These are phyloP conservation scores for Diaporthe humulicola DNA, from an alignment of 2,329 filamentous ascomycete species.

Conservation along the genomic window DNA sequence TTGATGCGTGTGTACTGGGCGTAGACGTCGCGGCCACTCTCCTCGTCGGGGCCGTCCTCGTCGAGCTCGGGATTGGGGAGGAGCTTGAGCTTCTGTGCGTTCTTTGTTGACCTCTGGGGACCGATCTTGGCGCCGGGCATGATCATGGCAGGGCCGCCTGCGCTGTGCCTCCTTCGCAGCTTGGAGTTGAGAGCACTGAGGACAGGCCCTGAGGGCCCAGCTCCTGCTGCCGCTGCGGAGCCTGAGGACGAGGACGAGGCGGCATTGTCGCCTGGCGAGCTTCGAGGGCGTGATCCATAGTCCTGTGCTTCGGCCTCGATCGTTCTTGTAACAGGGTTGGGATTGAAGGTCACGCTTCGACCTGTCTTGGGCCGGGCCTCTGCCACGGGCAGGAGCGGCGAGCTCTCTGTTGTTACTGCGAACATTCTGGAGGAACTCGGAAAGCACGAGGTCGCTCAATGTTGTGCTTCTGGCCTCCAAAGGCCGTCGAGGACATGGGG, in stretches of 20 bases:
- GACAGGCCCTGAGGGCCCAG: conserved; percentile 64
- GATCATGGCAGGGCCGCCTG: conserved; percentile 74
- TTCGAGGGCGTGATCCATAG: conserved; percentile 40
- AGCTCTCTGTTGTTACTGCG: conserved; percentile 40
- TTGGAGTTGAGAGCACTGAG: conserved; percentile 89
- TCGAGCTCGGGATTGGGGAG: conserved; percentile 89
- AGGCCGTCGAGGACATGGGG: neutral
- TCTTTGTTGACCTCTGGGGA: conserved; percentile 94
- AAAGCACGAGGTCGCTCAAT: conserved; percentile 10
- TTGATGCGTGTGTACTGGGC: conserved; percentile 98
- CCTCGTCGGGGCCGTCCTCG: conserved; percentile 83
- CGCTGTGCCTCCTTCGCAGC: conserved; percentile 87
- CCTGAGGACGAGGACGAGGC: conserved; percentile 52
- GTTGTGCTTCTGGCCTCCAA: conserved; percentile 1
- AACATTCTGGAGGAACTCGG: conserved; percentile 30
- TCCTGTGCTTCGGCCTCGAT: conserved; percentile 63
- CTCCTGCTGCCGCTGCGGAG: conserved; percentile 41
- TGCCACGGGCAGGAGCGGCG: conserved; percentile 44
- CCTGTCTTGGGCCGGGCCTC: conserved; percentile 58
- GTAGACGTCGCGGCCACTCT: conserved; percentile 95
- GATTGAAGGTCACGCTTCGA: conserved; percentile 83
- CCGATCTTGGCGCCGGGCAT: conserved; percentile 79
- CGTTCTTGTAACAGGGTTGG: conserved; percentile 74
- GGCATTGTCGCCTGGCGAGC: conserved; percentile 46
- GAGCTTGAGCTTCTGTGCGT: conserved; percentile 97